Conservation (phyloP, 78 protist genomes). For the Parvularia atlantis region DNA sequence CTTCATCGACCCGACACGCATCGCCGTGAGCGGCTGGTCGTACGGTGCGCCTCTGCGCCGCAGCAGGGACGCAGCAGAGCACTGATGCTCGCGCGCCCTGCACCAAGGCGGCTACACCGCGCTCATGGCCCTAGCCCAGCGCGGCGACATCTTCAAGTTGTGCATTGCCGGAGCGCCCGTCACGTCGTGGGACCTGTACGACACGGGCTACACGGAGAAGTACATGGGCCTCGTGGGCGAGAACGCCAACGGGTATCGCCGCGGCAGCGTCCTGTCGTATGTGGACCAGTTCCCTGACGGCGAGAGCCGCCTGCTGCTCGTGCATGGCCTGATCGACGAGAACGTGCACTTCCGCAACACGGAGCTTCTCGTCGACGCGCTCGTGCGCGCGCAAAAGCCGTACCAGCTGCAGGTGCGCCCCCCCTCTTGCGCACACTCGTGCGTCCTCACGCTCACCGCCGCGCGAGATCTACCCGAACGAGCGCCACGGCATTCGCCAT, state of each 20-base stretch:
- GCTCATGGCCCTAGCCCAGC: conserved; percentile 53
- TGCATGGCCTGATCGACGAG: conserved; percentile 82
- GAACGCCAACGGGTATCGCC: conserved; percentile 42
- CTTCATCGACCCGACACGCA: conserved; percentile 38
- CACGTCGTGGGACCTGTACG: conserved; percentile 77
- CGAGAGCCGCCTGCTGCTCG: conserved; percentile 37
- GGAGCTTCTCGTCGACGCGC: conserved; percentile 36
- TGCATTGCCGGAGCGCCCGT: conserved; percentile 89
- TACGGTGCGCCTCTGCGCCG: too few relatives aligned
- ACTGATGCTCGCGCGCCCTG: too few relatives aligned
- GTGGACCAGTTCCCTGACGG: conserved; percentile 27
- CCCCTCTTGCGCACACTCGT: background rate
- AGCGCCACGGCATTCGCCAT: conserved; percentile 18
- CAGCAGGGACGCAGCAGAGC: too few relatives aligned
- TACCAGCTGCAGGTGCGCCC: conserved; percentile 44
- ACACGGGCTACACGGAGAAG: conserved; percentile 84
- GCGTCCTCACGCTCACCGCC: too few relatives aligned
- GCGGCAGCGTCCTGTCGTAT: conserved; percentile 11
- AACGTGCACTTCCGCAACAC: conserved; percentile 86
- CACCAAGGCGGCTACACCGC: conserved; percentile 86
- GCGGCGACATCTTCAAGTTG: conserved; percentile 66
- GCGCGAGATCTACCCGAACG: conserved; percentile 24
- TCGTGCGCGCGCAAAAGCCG: conserved; percentile 48
- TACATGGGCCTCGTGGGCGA: conserved; percentile 67
- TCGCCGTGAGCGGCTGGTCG: conserved; percentile 76